These are phyloP conservation scores for Hagleromyces aurorensis DNA, from an alignment of 805 yeast genomes.

Conservation along the genomic window DNA sequence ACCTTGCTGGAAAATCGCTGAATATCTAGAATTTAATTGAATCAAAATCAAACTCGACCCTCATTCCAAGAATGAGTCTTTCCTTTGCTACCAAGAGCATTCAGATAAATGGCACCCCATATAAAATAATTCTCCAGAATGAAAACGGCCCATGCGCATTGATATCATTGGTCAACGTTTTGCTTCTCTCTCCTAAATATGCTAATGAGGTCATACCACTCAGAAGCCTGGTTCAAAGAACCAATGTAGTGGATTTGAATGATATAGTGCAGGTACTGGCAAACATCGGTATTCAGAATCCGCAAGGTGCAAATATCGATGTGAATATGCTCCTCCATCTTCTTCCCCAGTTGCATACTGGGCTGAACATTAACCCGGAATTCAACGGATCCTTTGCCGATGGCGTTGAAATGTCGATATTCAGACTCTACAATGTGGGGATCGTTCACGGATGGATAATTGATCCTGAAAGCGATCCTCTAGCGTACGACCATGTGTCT, in stretches of 20 bases:
- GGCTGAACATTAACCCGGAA: slow-evolving; percentile 64
- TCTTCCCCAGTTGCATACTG: slow-evolving; percentile 60
- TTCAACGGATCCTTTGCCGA: slow-evolving; percentile 54
- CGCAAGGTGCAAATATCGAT: slow-evolving; percentile 26
- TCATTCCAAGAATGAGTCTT: slow-evolving; percentile 9
- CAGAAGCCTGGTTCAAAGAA: slow-evolving; percentile 28
- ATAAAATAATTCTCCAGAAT: slow-evolving; percentile 63
- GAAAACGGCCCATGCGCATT: slow-evolving; percentile 85
- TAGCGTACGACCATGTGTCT: slow-evolving; percentile 32
- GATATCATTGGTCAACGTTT: slow-evolving; percentile 65
- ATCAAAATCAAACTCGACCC: too few relatives aligned
- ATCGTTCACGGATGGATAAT: slow-evolving; percentile 82
- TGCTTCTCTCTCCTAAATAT: slow-evolving; percentile 42
- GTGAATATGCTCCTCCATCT: slow-evolving; percentile 40
- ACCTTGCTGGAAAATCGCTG: too few relatives aligned
- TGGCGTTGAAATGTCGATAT: slow-evolving; percentile 47
- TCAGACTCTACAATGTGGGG: slow-evolving; percentile 48
- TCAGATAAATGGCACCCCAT: slow-evolving; percentile 30
- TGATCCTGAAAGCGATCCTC: slow-evolving; percentile 33
- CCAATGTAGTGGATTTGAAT: slow-evolving; percentile 30
- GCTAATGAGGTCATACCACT: slow-evolving; percentile 22
- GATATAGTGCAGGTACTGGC: slow-evolving; percentile 45
- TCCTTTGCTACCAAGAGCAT: slow-evolving; percentile 19
- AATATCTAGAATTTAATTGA: too few relatives aligned
- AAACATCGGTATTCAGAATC: slow-evolving; percentile 34